phyloP scores from a whole-genome alignment of 2,329 filamentous ascomycete genomes.

The Ophiostoma triangulosporum region DNA sequence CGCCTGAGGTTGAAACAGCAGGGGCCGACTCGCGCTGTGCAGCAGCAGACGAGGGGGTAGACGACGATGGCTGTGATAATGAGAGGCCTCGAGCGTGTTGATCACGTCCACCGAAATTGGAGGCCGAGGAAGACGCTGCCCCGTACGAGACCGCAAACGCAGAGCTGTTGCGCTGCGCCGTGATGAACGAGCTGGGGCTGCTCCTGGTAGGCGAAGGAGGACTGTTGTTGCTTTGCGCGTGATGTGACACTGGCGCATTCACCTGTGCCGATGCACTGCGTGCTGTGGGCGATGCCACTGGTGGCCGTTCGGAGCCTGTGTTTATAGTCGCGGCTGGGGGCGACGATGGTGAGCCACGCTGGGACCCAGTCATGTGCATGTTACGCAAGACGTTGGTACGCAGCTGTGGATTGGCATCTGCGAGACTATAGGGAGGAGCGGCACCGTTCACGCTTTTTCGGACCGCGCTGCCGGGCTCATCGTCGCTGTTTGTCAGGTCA shows the following conservation, averaged over 20 bases:
- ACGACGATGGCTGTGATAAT: too few relatives aligned
- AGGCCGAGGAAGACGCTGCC: background rate
- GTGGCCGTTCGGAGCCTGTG: background rate
- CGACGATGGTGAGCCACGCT: background rate
- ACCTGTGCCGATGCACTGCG: background rate
- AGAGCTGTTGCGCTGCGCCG: background rate
- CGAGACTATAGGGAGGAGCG: conserved; percentile 1
- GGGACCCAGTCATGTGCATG: background rate
- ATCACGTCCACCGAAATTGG: background rate
- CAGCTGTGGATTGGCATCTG: background rate
- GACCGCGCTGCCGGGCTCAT: conserved; percentile 4
- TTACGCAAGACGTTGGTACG: background rate
- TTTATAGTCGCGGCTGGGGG: background rate
- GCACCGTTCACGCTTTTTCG: background rate
- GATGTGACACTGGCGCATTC: background rate
- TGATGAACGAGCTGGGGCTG: background rate
- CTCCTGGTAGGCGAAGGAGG: background rate
- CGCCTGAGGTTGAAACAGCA: background rate
- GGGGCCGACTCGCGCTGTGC: too few relatives aligned
- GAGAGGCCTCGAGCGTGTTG: too few relatives aligned
- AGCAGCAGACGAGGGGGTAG: too few relatives aligned
- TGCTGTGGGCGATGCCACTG: background rate
- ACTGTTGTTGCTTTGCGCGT: background rate
- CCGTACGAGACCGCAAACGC: background rate
- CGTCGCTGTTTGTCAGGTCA: conserved; percentile 12